Percentiles rank a stretch among this genome's conserved stretches.
Conservation (phyloP, 1,284 basidiomycete species). For the Ganoderma resinaceum region DNA sequence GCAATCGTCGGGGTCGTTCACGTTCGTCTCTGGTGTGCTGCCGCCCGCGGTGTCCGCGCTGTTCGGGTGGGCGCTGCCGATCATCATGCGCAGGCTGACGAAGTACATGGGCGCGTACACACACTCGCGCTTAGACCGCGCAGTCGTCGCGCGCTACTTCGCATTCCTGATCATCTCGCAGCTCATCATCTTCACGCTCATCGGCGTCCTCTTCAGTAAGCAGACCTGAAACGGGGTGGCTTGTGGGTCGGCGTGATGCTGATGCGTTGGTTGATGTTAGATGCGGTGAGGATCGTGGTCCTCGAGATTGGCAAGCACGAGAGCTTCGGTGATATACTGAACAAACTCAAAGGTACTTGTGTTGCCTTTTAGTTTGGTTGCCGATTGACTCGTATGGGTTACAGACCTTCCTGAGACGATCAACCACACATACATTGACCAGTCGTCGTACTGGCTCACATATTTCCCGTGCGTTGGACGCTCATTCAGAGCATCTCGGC, state of each 20-base stretch:
- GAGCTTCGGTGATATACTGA: slow-evolving; percentile 72
- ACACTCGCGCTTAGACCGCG: slow-evolving; percentile 84
- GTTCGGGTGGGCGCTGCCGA: slow-evolving; percentile 90
- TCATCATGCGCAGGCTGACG: slow-evolving; percentile 86
- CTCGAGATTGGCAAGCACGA: slow-evolving; percentile 69
- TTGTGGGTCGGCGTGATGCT: not conserved
- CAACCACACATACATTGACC: slow-evolving; percentile 83
- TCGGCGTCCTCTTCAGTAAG: slow-evolving; percentile 88
- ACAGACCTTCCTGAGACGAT: slow-evolving; percentile 75
- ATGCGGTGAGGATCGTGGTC: slow-evolving; percentile 73
- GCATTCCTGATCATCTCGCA: slow-evolving; percentile 92
- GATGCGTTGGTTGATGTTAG: slow-evolving; percentile 40
- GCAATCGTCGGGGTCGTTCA: slow-evolving; percentile 67
- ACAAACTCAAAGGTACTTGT: slow-evolving; percentile 64
- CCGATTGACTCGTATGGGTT: not conserved
- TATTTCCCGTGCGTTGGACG: slow-evolving; percentile 79
- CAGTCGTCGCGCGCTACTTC: slow-evolving; percentile 90
- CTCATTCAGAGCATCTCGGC: not conserved
- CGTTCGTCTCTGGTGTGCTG: slow-evolving; percentile 85
- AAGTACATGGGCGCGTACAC: slow-evolving; percentile 84
- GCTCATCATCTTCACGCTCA: slow-evolving; percentile 90
- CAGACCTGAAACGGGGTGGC: slow-evolving; percentile 22
- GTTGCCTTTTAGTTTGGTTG: not conserved
- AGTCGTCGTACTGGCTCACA: slow-evolving; percentile 92
- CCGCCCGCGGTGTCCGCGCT: slow-evolving; percentile 87